Evolutionary conservation across 1,139 yeast genomes (phyloP), one percentile per base, ranked within the genome.

Genomic region (Pneumocystis sp.): DNA sequence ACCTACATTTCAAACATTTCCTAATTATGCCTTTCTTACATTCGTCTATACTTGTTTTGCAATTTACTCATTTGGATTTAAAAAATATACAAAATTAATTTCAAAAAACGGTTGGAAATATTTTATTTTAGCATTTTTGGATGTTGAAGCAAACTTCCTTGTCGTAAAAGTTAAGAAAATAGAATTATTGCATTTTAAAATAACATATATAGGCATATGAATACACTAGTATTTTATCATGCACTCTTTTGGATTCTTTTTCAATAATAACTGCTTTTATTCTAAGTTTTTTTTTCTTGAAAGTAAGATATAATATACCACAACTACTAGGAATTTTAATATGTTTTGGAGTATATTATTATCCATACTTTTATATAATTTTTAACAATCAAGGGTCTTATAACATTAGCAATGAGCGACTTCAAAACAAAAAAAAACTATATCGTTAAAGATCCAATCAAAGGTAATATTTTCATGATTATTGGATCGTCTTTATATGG

Each of bases 401-500:
- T 77, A n/a, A 72, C 78, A 40, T 72, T 78, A 56, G 73, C 76
- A 40, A 78, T 78, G 17, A 73, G 78, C 37, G 81, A 79, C 67
- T 69, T 73, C 29, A 70, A 78, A 59, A 76, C 79, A 34, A 79
- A 76, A 63, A 76, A 77, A 67, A 74, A 77, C 69, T 76, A 76
- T 68, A 64, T 68, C 21, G 79, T 79, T 17, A 66, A 69, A 25
- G 72, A 78, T 67, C 72, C 72, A 67, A 78, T 78, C 63, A 78
- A 78, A 68, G 81, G 81, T 1, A 81, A 78, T 66, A 67, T 78
- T 68, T 78, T 78, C 68, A 78, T 78, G 56, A 71, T 78, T 37
- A 72, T 79, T 25, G 80, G 79, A 50, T 80, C 81, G 3, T 75
- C 79, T 8, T 77, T 77, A 69, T 78, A 78, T 67, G 81, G 81